Evolutionary conservation across 2,329 filamentous ascomycete genomes (phyloP), one percentile per base, ranked within the genome.

Genomic region (Exophiala sideris): DNA sequence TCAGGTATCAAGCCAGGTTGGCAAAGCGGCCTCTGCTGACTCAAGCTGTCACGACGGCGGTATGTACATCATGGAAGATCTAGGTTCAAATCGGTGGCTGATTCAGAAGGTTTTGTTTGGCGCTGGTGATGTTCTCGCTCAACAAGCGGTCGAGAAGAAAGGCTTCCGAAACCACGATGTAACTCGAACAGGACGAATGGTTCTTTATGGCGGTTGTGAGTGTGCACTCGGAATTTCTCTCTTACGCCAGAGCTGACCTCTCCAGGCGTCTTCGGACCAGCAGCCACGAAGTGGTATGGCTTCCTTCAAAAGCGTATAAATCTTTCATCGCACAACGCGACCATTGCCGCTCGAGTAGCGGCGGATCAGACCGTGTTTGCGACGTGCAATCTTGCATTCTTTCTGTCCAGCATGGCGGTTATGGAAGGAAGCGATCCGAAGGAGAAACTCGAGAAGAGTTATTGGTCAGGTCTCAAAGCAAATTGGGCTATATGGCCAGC

Each of bases 401-500:
- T 96, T 78, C 77, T 96, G 58, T 82, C 82, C 62, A 87, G 82
- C 68, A 95, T 96, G 90, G 89, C 91, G 12, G 79, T 87, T 56
- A 79, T 94, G 71, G 89, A 95, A 72, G 89, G 89, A 12, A 72
- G 67, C 7, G 76, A 79, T 61, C 82, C 83, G 1, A 71, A 75
- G 64, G 82, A 91, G 66, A 91, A 92, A 74, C 77, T 94, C 51
- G 73, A 82, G 56, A 83, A 80, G 65, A 87, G 81, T 56, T 96
- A 91, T 74, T 71, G 73, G 62, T 78, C 81, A 10, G 88, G 88
- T 32, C 81, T 96, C 66, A 80, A 80, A 70, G 86, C 89, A 69
- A 96, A 96, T 76, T 90, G 89, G 79, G 81, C 89, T 76, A 72
- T 96, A 52, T 96, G 91, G 91, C 91, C 91, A 3, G 76, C 76